Evolutionary conservation across 2,329 filamentous ascomycete genomes (phyloP).

Genomic region (Cytospora schulzeri): DNA sequence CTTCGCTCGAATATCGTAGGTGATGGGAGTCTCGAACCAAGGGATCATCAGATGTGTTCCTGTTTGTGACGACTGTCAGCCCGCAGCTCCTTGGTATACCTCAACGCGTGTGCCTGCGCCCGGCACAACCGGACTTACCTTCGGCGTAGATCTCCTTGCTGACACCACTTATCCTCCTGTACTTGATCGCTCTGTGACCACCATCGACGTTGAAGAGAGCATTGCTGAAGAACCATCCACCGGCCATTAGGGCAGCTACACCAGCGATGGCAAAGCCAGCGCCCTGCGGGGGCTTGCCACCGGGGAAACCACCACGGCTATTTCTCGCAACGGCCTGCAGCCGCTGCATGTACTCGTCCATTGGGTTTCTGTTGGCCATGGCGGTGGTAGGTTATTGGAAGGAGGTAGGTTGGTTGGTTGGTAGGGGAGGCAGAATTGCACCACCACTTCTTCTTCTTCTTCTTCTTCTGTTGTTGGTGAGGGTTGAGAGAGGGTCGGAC

Average conservation of each 20-base stretch:
- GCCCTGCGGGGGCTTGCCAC: slow-evolving; percentile 46
- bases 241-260: slow-evolving; percentile 50
- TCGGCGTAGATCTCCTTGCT: slow-evolving; percentile 95
- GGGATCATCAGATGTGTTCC: slow-evolving; percentile 92
- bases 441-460: neutral
- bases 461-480: neutral
- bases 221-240: slow-evolving; percentile 56
- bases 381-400: slow-evolving; percentile 25
- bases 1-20: slow-evolving; percentile 97
- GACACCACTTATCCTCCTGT: slow-evolving; percentile 88
- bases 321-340: slow-evolving; percentile 52
- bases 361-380: slow-evolving; percentile 43
- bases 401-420: neutral
- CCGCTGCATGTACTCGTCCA: slow-evolving; percentile 54
- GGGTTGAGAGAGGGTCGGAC: neutral
- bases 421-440: slow-evolving; percentile 4
- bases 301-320: slow-evolving; percentile 45
- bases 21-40: slow-evolving; percentile 95
- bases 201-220: slow-evolving; percentile 85
- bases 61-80: slow-evolving; percentile 40
- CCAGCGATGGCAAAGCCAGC: slow-evolving; percentile 45
- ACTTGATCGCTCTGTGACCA: slow-evolving; percentile 99
- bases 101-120: neutral
- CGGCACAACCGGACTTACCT: slow-evolving; percentile 57
- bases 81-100: neutral